A percentile compares a stretch with the other conserved stretches of the same genome.
phyloP scores from a whole-genome alignment of 257 asterid species.

The Lantana camara region DNA sequence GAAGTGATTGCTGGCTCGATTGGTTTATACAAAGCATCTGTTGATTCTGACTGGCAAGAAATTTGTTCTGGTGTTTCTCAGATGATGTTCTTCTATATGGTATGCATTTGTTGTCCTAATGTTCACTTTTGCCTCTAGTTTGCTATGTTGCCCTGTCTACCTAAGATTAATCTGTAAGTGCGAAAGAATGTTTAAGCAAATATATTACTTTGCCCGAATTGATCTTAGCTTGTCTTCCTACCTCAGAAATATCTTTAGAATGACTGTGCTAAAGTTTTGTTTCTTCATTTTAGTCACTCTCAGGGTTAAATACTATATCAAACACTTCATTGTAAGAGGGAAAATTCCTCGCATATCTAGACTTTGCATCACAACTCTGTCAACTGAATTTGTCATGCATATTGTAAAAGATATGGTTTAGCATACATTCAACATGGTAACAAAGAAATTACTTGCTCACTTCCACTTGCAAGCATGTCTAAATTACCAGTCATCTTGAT shows the following conservation, averaged over 20 bases:
- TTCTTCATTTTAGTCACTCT: neutral
- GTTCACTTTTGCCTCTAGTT: constrained; percentile 29
- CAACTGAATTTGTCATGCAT: neutral
- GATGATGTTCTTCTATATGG: constrained; percentile 84
- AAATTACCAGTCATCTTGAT: neutral
- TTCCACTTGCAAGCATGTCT: neutral
- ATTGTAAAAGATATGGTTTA: neutral
- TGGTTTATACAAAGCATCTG: constrained; percentile 73
- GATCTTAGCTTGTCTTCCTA: constrained; percentile 15
- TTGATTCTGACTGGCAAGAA: constrained; percentile 73
- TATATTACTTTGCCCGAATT: neutral
- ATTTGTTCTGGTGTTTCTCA: constrained; percentile 76
- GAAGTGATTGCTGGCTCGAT: constrained; percentile 52
- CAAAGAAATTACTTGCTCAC: neutral
- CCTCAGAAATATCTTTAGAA: neutral
- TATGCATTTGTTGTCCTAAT: constrained; percentile 44
- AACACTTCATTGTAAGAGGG: too few relatives aligned
- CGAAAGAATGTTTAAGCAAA: neutral
- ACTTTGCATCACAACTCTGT: neutral
- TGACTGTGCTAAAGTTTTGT: neutral
- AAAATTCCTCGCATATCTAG: neutral
- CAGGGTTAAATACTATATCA: too few relatives aligned
- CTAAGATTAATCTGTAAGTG: constrained; percentile 19
- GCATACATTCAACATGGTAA: neutral
- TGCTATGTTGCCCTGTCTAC: constrained; percentile 10